Conservation (phyloP, 306 rosid genomes). For the Dryas drummondii region DNA sequence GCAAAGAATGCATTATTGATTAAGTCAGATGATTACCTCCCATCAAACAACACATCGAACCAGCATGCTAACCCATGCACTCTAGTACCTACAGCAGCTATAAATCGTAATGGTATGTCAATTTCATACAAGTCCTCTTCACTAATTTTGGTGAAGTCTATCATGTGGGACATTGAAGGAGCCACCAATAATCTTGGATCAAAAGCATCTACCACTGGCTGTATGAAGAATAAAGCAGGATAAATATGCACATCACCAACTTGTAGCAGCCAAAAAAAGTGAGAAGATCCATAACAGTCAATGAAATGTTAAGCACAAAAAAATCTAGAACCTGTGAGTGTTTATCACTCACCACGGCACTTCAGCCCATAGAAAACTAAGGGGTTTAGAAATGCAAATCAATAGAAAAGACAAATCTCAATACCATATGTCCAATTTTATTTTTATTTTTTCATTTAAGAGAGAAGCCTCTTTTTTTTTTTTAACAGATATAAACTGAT, state of each 20-base stretch:
- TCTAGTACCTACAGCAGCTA: constrained; percentile 82
- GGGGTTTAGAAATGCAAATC: not conserved
- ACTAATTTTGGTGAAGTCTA: constrained; percentile 74
- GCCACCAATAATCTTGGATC: constrained; percentile 91
- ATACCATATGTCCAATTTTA: not conserved
- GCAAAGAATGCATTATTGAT: not conserved
- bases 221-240: constrained; percentile 27
- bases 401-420: not conserved
- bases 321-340: not conserved
- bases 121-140: constrained; percentile 90
- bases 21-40: constrained; percentile 56
- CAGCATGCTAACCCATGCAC: constrained; percentile 98
- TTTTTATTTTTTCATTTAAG: not conserved
- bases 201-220: constrained; percentile 99
- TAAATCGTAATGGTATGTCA: constrained; percentile 77
- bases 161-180: constrained; percentile 72
- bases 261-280: not conserved
- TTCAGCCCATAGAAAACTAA: not conserved
- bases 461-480: not conserved
- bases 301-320: constrained; percentile 4
- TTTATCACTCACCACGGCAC: not conserved
- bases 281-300: constrained; percentile 17
- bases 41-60: constrained; percentile 92
- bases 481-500: not conserved
- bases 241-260: constrained; percentile 3